Percentiles rank a stretch among this genome's conserved stretches.
Conservation (phyloP, 129 eudicot species). For the Pittosporum tobira region DNA sequence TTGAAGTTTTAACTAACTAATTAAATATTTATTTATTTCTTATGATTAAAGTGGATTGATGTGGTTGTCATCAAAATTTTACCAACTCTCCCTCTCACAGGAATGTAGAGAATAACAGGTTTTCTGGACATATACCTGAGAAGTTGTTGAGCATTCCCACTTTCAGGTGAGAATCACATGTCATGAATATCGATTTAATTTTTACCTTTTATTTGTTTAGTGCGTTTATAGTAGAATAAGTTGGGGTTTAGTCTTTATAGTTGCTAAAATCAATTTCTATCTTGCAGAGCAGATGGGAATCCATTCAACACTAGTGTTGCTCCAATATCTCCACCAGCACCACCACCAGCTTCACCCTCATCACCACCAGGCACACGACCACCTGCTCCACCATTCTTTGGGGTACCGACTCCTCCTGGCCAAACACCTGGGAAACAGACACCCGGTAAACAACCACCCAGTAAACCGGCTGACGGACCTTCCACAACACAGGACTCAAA, state of each 20-base stretch:
- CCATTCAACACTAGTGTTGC: constrained; percentile 48
- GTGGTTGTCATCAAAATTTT: constrained; percentile 4
- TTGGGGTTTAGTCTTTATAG: too few species aligned
- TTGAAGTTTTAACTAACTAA: background rate
- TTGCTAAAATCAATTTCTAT: constrained; percentile 2
- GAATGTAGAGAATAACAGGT: constrained; percentile 65
- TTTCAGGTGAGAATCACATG: constrained; percentile 43
- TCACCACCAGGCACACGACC: constrained; percentile 35
- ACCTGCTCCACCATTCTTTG: constrained; percentile 41
- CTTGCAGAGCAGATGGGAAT: constrained; percentile 68
- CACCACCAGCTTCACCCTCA: too few species aligned
- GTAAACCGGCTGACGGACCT: constrained; percentile 46
- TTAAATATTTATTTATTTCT: constrained; percentile 1
- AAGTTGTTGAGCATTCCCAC: constrained; percentile 58
- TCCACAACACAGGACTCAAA: constrained; percentile 33
- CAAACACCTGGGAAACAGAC: constrained; percentile 43
- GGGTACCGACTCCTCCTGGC: constrained; percentile 35
- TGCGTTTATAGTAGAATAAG: too few species aligned
- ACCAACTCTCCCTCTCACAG: constrained; percentile 28
- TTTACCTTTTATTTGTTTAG: background rate
- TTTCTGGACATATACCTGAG: constrained; percentile 81
- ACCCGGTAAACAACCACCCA: constrained; percentile 37
- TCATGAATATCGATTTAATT: background rate
- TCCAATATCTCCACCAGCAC: constrained; percentile 52
- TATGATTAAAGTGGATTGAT: background rate